phyloP scores from a whole-genome alignment of 768 basidiomycete genomes.

The Leccinum truebloodii region DNA sequence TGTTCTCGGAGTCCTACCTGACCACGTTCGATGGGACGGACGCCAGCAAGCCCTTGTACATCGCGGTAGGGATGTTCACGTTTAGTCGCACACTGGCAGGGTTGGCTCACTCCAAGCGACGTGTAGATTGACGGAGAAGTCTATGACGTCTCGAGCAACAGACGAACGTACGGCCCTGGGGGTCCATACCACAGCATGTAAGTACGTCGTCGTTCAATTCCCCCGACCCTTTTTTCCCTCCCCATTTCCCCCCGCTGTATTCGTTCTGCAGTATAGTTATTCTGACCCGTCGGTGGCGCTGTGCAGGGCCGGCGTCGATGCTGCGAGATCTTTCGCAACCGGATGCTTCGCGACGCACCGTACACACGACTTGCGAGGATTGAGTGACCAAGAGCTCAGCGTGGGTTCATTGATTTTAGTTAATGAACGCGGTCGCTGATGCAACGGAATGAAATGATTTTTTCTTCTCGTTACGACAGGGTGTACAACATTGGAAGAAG shows the following conservation, averaged over 20 bases:
- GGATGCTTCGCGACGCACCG: constrained; percentile 91
- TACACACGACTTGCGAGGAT: constrained; percentile 87
- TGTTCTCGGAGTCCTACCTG: constrained; percentile 76
- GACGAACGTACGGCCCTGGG: constrained; percentile 81
- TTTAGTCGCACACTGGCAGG: background rate
- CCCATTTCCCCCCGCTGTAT: background rate
- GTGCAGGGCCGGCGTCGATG: constrained; percentile 78
- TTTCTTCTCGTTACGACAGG: constrained; percentile 39
- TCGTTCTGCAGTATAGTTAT: constrained; percentile 19
- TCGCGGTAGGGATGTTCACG: constrained; percentile 61
- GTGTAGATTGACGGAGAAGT: constrained; percentile 87
- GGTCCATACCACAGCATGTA: constrained; percentile 80
- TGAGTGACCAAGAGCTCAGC: constrained; percentile 67
- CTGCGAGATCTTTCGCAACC: constrained; percentile 90
- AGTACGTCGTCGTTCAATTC: constrained; percentile 11
- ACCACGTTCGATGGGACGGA: constrained; percentile 71
- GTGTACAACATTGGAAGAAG: constrained; percentile 84
- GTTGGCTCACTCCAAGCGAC: constrained; percentile 15
- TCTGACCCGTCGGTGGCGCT: constrained; percentile 22
- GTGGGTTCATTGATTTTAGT: constrained; percentile 44
- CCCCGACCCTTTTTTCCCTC: background rate
- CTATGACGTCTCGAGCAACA: constrained; percentile 84
- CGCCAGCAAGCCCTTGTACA: constrained; percentile 68
- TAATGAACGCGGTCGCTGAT: background rate
- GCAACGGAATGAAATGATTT: background rate